A percentile compares a stretch with the other conserved stretches of the same genome.
phyloP scores from a whole-genome alignment of 495 filamentous ascomycete species.

The Parmelia sp. region DNA sequence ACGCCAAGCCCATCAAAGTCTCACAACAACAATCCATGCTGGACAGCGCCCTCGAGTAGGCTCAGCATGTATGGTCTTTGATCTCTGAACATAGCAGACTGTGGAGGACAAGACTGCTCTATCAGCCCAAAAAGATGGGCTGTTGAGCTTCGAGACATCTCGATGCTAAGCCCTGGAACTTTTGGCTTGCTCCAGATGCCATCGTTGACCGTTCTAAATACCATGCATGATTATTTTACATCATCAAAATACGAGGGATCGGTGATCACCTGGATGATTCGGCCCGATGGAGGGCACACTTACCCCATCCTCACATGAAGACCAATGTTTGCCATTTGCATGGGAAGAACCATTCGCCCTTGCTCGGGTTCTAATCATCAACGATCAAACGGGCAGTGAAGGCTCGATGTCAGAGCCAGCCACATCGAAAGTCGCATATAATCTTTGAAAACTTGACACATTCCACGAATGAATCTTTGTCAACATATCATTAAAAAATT shows the following conservation, averaged over 20 bases:
- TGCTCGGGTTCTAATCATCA: not conserved
- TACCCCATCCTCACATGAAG: not conserved
- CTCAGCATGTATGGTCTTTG: not conserved
- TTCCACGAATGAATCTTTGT: not conserved
- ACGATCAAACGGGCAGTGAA: not conserved
- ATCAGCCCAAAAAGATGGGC: not conserved
- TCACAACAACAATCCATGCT: not conserved
- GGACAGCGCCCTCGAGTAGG: not conserved
- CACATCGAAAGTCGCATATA: not conserved
- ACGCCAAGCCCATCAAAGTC: not conserved
- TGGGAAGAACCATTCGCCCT: not conserved
- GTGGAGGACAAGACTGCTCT: not conserved
- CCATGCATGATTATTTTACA: not conserved
- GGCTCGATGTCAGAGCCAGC: not conserved
- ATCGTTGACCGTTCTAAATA: not conserved
- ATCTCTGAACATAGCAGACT: not conserved
- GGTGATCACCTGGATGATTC: not conserved
- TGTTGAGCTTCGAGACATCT: not conserved
- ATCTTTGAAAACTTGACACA: not conserved
- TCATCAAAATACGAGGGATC: not conserved
- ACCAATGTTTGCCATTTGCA: not conserved
- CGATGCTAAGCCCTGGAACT: too few relatives aligned
- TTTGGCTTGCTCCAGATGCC: not conserved
- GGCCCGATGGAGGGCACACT: not conserved
- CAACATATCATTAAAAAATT: not conserved